Conservation (phyloP, 2,329 filamentous ascomycete genomes). For the Zalaria obscura region DNA sequence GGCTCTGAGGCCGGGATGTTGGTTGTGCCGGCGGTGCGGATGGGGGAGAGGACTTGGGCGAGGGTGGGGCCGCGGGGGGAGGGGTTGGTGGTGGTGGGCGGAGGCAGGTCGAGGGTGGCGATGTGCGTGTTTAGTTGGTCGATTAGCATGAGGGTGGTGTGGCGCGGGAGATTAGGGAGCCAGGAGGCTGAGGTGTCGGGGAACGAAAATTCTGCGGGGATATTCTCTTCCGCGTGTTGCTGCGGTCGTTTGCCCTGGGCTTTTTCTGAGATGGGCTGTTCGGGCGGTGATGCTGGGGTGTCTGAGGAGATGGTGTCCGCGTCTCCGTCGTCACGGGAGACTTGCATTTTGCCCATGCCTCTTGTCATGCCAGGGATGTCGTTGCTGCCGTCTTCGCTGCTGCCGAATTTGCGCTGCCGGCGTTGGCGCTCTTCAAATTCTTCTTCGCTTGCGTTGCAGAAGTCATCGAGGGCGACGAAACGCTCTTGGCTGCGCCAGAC, state of each 20-base stretch:
- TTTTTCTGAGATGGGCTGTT: too few species aligned
- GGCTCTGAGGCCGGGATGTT: constrained; percentile 56
- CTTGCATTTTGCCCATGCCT: too few species aligned
- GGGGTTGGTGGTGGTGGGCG: constrained; percentile 9
- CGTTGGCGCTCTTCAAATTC: constrained; percentile 77
- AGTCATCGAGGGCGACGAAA: constrained; percentile 72
- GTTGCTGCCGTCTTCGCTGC: background rate
- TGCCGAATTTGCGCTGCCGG: constrained; percentile 44
- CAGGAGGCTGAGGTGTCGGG: constrained; percentile 17
- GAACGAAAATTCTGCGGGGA: too few species aligned
- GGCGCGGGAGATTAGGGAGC: constrained; percentile 76
- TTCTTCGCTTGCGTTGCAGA: constrained; percentile 83
- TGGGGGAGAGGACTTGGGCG: constrained; percentile 5
- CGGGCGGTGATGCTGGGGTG: too few species aligned
- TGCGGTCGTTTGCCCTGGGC: too few species aligned
- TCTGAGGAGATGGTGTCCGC: too few species aligned
- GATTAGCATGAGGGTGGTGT: constrained; percentile 73
- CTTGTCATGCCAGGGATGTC: too few species aligned
- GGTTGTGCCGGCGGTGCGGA: constrained; percentile 34
- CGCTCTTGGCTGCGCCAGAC: constrained; percentile 54
- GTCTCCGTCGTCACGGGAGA: too few species aligned
- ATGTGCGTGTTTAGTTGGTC: constrained; percentile 41
- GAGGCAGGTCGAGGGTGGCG: constrained; percentile 6
- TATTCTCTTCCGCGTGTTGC: too few species aligned
- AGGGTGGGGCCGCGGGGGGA: constrained; percentile 19